phyloP scores from a whole-genome alignment of 345 rosid genomes.

The Camelina hispida region DNA sequence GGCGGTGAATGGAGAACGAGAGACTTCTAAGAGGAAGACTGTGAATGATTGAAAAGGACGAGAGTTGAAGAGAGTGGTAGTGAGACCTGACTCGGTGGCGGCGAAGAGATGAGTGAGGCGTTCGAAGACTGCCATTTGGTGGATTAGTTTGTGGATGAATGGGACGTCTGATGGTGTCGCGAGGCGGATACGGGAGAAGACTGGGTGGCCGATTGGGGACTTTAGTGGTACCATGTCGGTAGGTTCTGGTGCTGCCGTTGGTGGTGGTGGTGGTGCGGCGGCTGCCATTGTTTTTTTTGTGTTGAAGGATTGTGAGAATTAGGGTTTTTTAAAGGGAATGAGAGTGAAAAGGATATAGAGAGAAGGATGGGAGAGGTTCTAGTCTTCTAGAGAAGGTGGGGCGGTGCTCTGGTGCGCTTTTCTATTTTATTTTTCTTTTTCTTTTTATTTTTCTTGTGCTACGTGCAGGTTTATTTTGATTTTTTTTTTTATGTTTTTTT shows the following conservation, averaged over 20 bases:
- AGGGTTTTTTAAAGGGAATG: conserved; percentile 19
- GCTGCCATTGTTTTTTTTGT: conserved; percentile 61
- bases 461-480: too few relatives aligned
- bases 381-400: too few relatives aligned
- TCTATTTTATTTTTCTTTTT: too few relatives aligned
- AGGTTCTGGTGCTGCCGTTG: conserved; percentile 62
- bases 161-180: conserved; percentile 78
- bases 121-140: conserved; percentile 92
- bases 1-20: conserved; percentile 53
- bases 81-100: conserved; percentile 81
- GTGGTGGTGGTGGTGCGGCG: conserved; percentile 91
- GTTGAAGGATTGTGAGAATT: background rate
- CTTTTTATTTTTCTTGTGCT: too few relatives aligned
- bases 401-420: too few relatives aligned
- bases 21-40: conserved; percentile 79
- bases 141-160: conserved; percentile 81
- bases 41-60: conserved; percentile 83
- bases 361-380: background rate
- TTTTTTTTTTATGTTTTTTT: too few relatives aligned
- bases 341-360: background rate
- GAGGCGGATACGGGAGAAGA: conserved; percentile 88
- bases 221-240: conserved; percentile 50
- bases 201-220: conserved; percentile 54
- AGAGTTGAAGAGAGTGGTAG: conserved; percentile 74
- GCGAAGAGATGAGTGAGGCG: conserved; percentile 64